Evolutionary conservation across 129 eudicot genomes (phyloP).

Genomic region (Heracleum sosnowskyi): DNA sequence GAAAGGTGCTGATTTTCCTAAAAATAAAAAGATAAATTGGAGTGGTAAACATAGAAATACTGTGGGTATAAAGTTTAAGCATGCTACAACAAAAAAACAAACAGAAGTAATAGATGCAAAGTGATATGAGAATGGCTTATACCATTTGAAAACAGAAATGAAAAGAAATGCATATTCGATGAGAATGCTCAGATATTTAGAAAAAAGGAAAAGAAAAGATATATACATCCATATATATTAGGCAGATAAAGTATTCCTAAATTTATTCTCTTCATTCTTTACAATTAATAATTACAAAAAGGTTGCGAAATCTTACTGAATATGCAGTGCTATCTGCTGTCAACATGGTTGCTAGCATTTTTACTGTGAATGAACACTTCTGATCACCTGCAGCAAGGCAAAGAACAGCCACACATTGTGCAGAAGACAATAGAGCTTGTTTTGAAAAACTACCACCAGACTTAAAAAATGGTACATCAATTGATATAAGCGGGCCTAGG

Average conservation of each 20-base stretch:
- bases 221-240: too few species aligned
- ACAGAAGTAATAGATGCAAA: neutral
- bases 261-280: neutral
- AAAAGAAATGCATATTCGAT: too few species aligned
- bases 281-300: neutral
- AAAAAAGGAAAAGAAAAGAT: too few species aligned
- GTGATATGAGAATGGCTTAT: neutral
- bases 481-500: slow-evolving; percentile 59
- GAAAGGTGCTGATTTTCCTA: slow-evolving; percentile 88
- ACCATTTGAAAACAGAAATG: neutral
- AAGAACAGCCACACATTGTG: slow-evolving; percentile 95
- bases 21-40: neutral
- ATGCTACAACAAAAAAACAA: neutral
- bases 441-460: slow-evolving; percentile 67
- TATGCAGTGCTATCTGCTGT: slow-evolving; percentile 63
- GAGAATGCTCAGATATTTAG: neutral
- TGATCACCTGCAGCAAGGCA: slow-evolving; percentile 94
- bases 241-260: neutral
- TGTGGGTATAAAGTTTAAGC: neutral
- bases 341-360: slow-evolving; percentile 74
- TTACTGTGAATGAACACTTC: slow-evolving; percentile 74
- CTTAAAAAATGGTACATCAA: slow-evolving; percentile 75
- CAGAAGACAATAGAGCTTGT: slow-evolving; percentile 84
- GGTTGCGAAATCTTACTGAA: slow-evolving; percentile 39
- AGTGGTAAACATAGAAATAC: neutral